Evolutionary conservation across 140 eudicot species (phyloP).

Genomic region (Stevia rebaudiana): DNA sequence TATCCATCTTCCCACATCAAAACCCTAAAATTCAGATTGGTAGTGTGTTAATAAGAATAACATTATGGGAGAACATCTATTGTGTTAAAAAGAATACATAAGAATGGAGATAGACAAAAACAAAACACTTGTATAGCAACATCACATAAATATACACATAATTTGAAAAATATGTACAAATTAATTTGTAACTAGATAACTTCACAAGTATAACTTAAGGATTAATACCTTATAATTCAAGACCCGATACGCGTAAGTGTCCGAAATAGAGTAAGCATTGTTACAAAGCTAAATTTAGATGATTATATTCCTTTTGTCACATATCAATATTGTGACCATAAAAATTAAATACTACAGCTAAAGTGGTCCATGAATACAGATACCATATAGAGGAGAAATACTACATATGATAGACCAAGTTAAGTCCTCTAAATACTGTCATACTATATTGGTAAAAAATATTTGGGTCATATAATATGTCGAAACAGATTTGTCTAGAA

Average conservation of each 20-base stretch:
- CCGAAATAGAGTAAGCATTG: background rate
- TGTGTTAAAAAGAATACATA: background rate
- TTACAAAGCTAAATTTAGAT: background rate
- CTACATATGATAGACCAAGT: background rate
- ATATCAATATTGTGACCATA: background rate
- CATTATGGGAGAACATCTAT: background rate
- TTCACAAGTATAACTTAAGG: background rate
- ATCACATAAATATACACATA: background rate
- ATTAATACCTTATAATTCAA: background rate
- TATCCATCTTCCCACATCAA: conserved; percentile 83
- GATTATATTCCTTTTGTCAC: background rate
- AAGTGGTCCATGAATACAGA: conserved; percentile 1
- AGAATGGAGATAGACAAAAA: background rate
- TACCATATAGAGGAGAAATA: conserved; percentile 3
- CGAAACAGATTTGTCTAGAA: background rate
- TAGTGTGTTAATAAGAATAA: conserved; percentile 4
- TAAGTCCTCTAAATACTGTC: background rate
- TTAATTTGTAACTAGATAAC: background rate
- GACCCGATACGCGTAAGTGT: background rate
- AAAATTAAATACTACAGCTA: background rate
- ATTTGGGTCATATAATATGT: background rate
- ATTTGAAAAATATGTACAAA: background rate
- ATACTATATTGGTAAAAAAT: background rate
- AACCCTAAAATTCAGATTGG: conserved; percentile 37
- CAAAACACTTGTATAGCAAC: conserved; percentile 2